Percentiles rank a stretch among this genome's conserved stretches.
These are phyloP conservation scores for Starmerella davenportii DNA, from an alignment of 805 yeast species.

Conservation along the genomic window DNA sequence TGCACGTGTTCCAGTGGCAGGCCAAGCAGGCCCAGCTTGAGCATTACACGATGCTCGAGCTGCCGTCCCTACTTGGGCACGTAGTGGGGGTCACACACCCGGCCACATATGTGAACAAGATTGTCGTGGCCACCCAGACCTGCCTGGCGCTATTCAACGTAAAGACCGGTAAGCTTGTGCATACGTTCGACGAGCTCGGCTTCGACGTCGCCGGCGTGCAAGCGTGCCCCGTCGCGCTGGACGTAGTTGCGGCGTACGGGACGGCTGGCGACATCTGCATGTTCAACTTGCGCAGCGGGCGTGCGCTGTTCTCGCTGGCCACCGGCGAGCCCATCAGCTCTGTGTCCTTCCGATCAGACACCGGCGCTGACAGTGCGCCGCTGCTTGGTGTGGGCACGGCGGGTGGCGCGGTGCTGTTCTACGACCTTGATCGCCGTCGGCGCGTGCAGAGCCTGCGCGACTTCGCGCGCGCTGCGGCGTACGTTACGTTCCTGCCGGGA, in stretches of 20 bases:
- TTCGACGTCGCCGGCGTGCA: constrained; percentile 52
- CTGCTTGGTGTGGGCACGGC: constrained; percentile 65
- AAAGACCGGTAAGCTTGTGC: constrained; percentile 56
- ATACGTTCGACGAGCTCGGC: constrained; percentile 33
- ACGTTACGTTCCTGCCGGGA: constrained; percentile 62
- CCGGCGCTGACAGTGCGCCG: constrained; percentile 30
- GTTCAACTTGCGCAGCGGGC: constrained; percentile 51
- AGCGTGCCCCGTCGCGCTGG: constrained; percentile 64
- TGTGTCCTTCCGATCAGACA: constrained; percentile 79
- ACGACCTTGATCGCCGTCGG: constrained; percentile 54
- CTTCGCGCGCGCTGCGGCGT: constrained; percentile 70
- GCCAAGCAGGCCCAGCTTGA: constrained; percentile 37
- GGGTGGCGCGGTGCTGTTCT: constrained; percentile 70
- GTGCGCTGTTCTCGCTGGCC: constrained; percentile 31
- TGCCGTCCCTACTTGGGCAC: constrained; percentile 48
- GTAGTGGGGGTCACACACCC: constrained; percentile 60
- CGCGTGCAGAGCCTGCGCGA: constrained; percentile 59
- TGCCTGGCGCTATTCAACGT: constrained; percentile 50
- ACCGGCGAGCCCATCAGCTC: constrained; percentile 31
- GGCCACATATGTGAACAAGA: constrained; percentile 81
- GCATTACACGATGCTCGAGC: constrained; percentile 43
- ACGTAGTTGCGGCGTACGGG: constrained; percentile 63
- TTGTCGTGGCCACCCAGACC: constrained; percentile 61
- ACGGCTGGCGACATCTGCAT: constrained; percentile 46
- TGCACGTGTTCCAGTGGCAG: constrained; percentile 38